These are phyloP conservation scores for Calocera cornea DNA, from an alignment of 768 basidiomycete genomes.

Conservation along the genomic window DNA sequence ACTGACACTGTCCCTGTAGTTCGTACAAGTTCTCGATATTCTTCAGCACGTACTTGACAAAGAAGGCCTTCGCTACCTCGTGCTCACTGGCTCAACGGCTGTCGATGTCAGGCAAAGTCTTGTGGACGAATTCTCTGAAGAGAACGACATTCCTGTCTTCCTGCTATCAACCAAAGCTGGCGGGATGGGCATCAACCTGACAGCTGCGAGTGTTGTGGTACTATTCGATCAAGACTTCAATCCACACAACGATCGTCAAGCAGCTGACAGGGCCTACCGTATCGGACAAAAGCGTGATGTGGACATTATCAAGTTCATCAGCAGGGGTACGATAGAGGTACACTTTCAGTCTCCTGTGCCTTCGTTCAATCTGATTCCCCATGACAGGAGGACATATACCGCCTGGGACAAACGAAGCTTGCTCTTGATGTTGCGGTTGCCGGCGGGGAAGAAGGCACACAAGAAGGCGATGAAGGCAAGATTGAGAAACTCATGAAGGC, in stretches of 20 bases:
- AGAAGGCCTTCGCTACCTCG: slow-evolving; percentile 54
- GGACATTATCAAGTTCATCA: slow-evolving; percentile 87
- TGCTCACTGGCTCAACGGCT: slow-evolving; percentile 84
- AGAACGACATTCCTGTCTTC: slow-evolving; percentile 70
- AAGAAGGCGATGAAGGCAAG: slow-evolving; percentile 40
- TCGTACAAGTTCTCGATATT: slow-evolving; percentile 92
- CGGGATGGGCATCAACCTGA: slow-evolving; percentile 93
- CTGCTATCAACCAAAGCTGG: slow-evolving; percentile 86
- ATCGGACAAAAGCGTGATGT: slow-evolving; percentile 92
- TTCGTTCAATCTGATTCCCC: neutral
- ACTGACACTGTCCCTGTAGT: slow-evolving; percentile 33
- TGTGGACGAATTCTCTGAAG: slow-evolving; percentile 88
- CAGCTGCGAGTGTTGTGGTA: slow-evolving; percentile 89
- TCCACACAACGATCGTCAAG: slow-evolving; percentile 93
- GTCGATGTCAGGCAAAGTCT: slow-evolving; percentile 87
- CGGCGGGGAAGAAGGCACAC: slow-evolving; percentile 34
- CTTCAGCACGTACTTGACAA: slow-evolving; percentile 69
- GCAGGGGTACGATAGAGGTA: slow-evolving; percentile 73
- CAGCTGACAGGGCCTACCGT: slow-evolving; percentile 92
- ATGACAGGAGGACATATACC: slow-evolving; percentile 76
- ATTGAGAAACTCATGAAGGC: slow-evolving; percentile 74
- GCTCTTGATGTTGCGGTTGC: slow-evolving; percentile 90
- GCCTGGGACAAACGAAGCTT: slow-evolving; percentile 77
- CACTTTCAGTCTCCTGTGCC: slow-evolving; percentile 2
- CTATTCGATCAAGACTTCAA: slow-evolving; percentile 98